phyloP scores from a whole-genome alignment of 352 stramenopile genomes.

The Phytophthora uliginosa region DNA sequence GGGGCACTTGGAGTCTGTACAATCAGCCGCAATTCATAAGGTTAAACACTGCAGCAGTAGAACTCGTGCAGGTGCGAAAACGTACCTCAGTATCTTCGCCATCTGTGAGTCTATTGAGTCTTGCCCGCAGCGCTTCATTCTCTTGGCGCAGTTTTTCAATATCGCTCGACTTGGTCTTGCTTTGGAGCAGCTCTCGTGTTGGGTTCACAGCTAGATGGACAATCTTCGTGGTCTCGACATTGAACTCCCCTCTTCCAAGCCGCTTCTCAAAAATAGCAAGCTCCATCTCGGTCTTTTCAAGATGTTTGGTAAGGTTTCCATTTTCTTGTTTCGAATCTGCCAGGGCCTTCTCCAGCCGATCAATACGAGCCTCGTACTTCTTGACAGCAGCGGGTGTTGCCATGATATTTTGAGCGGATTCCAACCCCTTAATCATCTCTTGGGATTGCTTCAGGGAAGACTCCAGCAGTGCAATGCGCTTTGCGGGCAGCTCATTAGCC shows the following conservation, averaged over 20 bases:
- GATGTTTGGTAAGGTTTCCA: conserved; percentile 57
- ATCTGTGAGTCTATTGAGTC: conserved; percentile 50
- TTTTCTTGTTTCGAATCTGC: conserved; percentile 55
- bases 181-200: conserved; percentile 72
- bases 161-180: conserved; percentile 47
- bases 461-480: conserved; percentile 55
- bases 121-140: conserved; percentile 60
- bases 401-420: conserved; percentile 44
- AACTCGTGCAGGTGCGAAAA: background rate
- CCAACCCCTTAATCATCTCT: conserved; percentile 56
- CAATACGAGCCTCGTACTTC: conserved; percentile 62
- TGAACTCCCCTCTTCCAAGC: conserved; percentile 81
- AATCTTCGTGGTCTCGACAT: conserved; percentile 88
- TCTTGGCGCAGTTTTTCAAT: conserved; percentile 60
- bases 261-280: conserved; percentile 77
- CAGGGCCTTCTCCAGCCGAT: conserved; percentile 58
- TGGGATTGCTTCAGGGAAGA: conserved; percentile 59
- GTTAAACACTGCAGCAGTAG: background rate
- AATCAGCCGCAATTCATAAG: background rate
- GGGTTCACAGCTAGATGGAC: conserved; percentile 89
- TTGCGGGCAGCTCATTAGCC: conserved; percentile 31
- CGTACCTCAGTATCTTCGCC: conserved; percentile 44
- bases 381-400: conserved; percentile 50
- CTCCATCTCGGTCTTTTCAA: conserved; percentile 76
- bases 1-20: conserved; percentile 20